Percentiles rank a stretch among this genome's conserved stretches.
These are phyloP conservation scores for Viola odorata DNA, from an alignment of 345 rosid species.

Conservation along the genomic window DNA sequence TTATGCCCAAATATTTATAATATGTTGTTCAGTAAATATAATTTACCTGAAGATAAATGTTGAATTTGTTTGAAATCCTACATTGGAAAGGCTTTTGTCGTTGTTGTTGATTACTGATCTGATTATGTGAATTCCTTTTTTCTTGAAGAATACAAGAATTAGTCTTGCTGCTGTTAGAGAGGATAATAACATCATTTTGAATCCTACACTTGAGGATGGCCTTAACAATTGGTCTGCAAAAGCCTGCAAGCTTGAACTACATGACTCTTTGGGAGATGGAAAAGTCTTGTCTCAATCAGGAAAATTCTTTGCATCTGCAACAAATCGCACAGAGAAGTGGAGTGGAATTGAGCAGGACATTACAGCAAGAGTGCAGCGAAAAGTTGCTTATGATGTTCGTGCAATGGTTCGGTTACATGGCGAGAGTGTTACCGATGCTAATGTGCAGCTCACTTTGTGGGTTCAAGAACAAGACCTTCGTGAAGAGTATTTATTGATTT, in stretches of 20 bases:
- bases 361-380: conserved; percentile 60
- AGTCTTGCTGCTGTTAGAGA: conserved; percentile 7
- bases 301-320: conserved; percentile 62
- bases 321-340: conserved; percentile 71
- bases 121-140: too few species aligned
- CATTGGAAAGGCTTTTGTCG: too few species aligned
- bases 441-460: conserved; percentile 64
- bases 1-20: too few species aligned
- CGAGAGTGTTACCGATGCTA: conserved; percentile 43
- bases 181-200: conserved; percentile 51
- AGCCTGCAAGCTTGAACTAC: conserved; percentile 69
- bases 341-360: conserved; percentile 86
- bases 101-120: too few species aligned
- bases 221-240: conserved; percentile 80
- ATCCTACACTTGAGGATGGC: conserved; percentile 77
- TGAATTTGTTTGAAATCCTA: too few species aligned
- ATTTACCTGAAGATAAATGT: too few species aligned
- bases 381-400: conserved; percentile 55
- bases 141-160: conserved; percentile 1
- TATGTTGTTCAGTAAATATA: too few species aligned
- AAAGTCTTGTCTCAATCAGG: conserved; percentile 60
- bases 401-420: conserved; percentile 64
- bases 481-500: conserved; percentile 67
- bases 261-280: conserved; percentile 67
- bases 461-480: conserved; percentile 54